Percentiles rank a stretch among this genome's conserved stretches.
These are phyloP conservation scores for Imleria badia DNA, from an alignment of 768 basidiomycete genomes.

Conservation along the genomic window DNA sequence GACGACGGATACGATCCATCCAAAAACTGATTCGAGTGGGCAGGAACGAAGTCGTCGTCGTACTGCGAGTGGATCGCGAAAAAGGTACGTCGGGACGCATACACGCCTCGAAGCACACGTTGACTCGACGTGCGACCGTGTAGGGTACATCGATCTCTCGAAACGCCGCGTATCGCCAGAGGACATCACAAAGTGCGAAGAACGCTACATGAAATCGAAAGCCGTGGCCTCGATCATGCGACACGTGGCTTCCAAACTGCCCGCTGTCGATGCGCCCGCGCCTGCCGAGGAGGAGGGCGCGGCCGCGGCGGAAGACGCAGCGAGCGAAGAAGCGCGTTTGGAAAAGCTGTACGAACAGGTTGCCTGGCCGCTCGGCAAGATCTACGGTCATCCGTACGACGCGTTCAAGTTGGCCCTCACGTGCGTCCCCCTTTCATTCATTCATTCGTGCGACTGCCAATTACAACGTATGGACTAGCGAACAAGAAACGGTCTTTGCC, in stretches of 20 bases:
- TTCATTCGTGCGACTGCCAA: too few relatives aligned
- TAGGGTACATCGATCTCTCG: slow-evolving; percentile 98
- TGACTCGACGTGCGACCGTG: too few relatives aligned
- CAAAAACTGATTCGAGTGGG: slow-evolving; percentile 98
- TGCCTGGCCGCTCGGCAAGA: slow-evolving; percentile 89
- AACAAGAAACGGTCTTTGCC: slow-evolving; percentile 79
- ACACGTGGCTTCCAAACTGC: slow-evolving; percentile 84
- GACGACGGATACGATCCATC: slow-evolving; percentile 94
- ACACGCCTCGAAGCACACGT: too few relatives aligned
- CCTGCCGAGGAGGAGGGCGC: slow-evolving; percentile 26
- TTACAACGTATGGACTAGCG: too few relatives aligned
- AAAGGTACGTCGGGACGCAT: slow-evolving; percentile 61
- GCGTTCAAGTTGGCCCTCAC: slow-evolving; percentile 96
- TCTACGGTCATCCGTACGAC: slow-evolving; percentile 95
- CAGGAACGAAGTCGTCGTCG: slow-evolving; percentile 97
- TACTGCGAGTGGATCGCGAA: slow-evolving; percentile 97
- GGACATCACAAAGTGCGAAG: slow-evolving; percentile 98
- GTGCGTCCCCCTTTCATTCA: slow-evolving; percentile 38
- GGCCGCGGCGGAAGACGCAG: slow-evolving; percentile 24
- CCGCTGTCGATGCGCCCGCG: slow-evolving; percentile 39
- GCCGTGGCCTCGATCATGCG: slow-evolving; percentile 91
- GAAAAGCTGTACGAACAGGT: slow-evolving; percentile 89
- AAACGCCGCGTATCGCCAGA: slow-evolving; percentile 98
- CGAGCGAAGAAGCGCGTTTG: slow-evolving; percentile 74
- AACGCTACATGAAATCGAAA: slow-evolving; percentile 97